Evolutionary conservation across 129 eudicot species (phyloP).

Genomic region (Artemisia tridentata): DNA sequence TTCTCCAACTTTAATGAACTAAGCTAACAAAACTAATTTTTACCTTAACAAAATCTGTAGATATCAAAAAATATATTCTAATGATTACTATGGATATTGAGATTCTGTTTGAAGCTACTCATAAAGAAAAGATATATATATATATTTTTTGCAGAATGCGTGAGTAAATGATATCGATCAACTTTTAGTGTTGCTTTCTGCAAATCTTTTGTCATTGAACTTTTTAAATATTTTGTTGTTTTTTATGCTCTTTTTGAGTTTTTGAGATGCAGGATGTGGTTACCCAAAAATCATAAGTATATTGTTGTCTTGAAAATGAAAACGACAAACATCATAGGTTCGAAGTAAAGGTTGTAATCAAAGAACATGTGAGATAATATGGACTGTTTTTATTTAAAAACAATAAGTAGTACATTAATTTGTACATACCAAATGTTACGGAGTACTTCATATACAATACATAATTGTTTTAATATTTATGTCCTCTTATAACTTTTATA

Average conservation of each 20-base stretch:
- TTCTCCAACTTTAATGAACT: too few species aligned
- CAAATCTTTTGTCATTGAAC: not conserved
- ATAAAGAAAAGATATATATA: not conserved
- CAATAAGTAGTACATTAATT: too few species aligned
- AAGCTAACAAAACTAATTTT: not conserved
- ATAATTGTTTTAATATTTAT: too few species aligned
- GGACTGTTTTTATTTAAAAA: too few species aligned
- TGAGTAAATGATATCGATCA: constrained; percentile 6
- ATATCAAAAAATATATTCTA: constrained; percentile 15
- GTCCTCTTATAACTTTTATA: too few species aligned
- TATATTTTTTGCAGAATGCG: constrained; percentile 10
- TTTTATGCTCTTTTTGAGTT: not conserved
- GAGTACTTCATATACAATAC: too few species aligned
- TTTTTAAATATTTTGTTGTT: not conserved
- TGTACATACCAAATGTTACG: too few species aligned
- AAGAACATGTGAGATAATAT: too few species aligned
- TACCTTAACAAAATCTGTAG: not conserved
- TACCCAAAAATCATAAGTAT: too few species aligned
- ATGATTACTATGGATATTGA: constrained; percentile 22
- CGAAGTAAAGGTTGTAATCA: too few species aligned
- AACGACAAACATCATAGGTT: too few species aligned
- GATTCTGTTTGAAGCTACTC: constrained; percentile 23
- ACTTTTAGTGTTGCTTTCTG: constrained; percentile 26
- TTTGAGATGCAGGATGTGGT: not conserved
- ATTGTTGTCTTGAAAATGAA: too few species aligned